Evolutionary conservation across 306 rosid genomes (phyloP).

Genomic region (Glycine soja): DNA sequence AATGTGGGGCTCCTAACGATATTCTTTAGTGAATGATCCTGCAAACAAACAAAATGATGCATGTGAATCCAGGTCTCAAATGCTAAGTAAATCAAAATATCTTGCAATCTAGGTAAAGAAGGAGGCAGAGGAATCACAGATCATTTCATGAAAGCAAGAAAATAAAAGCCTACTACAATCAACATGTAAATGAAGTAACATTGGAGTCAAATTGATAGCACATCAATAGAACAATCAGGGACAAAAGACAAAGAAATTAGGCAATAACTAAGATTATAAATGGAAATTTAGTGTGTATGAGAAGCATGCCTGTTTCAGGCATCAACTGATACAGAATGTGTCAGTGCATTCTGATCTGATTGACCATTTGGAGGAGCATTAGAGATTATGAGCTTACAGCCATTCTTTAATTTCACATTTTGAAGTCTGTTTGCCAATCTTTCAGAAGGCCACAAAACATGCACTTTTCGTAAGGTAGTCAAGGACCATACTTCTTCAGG

Average conservation of each 20-base stretch:
- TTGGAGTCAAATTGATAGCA: neutral
- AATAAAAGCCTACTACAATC: neutral
- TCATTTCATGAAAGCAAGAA: neutral
- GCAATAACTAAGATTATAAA: neutral
- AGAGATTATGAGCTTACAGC: constrained; percentile 6
- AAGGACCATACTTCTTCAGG: constrained; percentile 2
- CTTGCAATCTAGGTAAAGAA: neutral
- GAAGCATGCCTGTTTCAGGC: neutral
- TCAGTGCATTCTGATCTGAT: neutral
- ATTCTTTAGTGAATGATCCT: neutral
- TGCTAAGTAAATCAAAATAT: neutral
- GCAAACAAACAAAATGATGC: neutral
- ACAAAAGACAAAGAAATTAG: neutral
- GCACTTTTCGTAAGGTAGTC: neutral
- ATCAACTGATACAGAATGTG: neutral
- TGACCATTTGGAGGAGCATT: neutral
- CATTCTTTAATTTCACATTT: neutral
- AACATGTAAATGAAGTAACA: neutral
- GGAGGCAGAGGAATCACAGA: neutral
- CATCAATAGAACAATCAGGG: neutral
- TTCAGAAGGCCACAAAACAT: neutral
- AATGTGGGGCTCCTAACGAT: neutral
- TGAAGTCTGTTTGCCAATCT: neutral
- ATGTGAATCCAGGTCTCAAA: neutral
- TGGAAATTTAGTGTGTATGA: neutral